phyloP scores from a whole-genome alignment of 257 asterid species.

The Knoxia roxburghii region DNA sequence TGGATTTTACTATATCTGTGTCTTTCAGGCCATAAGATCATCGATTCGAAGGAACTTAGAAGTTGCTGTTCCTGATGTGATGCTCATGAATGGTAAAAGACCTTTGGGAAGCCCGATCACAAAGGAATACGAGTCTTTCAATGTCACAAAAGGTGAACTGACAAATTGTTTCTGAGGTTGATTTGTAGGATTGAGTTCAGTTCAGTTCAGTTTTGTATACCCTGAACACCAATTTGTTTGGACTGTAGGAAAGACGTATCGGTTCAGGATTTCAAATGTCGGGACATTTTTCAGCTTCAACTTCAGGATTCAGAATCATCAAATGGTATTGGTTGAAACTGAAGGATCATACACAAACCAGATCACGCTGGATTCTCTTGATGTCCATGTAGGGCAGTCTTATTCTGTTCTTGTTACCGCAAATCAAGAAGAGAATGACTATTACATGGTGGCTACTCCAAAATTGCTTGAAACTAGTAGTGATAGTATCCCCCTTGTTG shows the following conservation, averaged over 20 bases:
- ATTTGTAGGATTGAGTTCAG: neutral
- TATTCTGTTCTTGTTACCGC: constrained; percentile 66
- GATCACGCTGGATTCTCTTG: constrained; percentile 46
- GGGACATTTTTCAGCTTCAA: constrained; percentile 57
- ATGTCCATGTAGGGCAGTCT: constrained; percentile 72
- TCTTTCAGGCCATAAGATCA: constrained; percentile 32
- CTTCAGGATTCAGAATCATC: constrained; percentile 55
- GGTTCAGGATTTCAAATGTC: constrained; percentile 54
- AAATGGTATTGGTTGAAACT: constrained; percentile 59
- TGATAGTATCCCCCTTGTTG: constrained; percentile 28
- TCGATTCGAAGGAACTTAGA: neutral
- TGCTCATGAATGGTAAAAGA: constrained; percentile 70
- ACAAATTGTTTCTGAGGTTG: neutral
- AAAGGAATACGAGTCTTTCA: constrained; percentile 35
- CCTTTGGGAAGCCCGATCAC: constrained; percentile 30
- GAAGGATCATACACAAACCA: constrained; percentile 68
- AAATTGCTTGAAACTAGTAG: constrained; percentile 24
- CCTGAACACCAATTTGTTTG: neutral
- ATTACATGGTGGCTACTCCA: constrained; percentile 60
- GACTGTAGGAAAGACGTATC: constrained; percentile 47
- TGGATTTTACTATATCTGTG: neutral
- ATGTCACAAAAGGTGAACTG: constrained; percentile 37
- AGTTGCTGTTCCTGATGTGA: constrained; percentile 18
- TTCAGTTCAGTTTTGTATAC: neutral
- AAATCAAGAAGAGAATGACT: constrained; percentile 39